Evolutionary conservation across 352 stramenopile genomes (phyloP), one percentile per base, ranked within the genome.

Genomic region (Vaucheria bursata): DNA sequence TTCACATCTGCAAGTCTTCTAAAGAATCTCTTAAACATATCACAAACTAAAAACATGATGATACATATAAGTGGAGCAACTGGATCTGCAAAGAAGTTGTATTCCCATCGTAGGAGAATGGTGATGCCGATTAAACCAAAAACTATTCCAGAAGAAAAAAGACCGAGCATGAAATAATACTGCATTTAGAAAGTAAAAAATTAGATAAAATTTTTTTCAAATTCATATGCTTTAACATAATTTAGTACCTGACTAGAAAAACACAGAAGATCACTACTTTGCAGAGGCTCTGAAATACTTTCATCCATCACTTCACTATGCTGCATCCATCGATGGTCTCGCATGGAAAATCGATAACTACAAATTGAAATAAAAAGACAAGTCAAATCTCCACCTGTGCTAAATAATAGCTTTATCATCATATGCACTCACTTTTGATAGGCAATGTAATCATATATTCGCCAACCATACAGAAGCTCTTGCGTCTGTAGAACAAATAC

Each of bases 401-500:
- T n/a, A n/a, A n/a, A n/a, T n/a, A n/a, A n/a, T n/a, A n/a, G n/a
- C n/a, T n/a, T n/a, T n/a, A n/a, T n/a, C n/a, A n/a, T n/a, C n/a
- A n/a, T n/a, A n/a, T n/a, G n/a, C n/a, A n/a, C 65, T 72, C 8
- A 72, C 73, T 93, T 87, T 79, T 97, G 92, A 82, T 98, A 98
- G 38, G 90, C 91, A 1, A 97, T 87, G 85, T 97, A 98, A 85
- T 98, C 95, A 86, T 97, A 97, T 5, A 98, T 88, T 82, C 96
- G 96, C 93, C 94, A 98, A 3, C 94, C 95, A 74, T 97, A 92
- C 4, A 95, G 87, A 7, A 98, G 89, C 79, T 83, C 95, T 73
- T 97, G 90, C 33, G 91, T 95, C 82, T 97, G 97, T 0, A 97
- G 88, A 77, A 98, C 87, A 67, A 98, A 95, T 0, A 93, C 88